These are phyloP conservation scores for Blepharisma stoltei DNA, from an alignment of 73 alveolate species.

Conservation along the genomic window DNA sequence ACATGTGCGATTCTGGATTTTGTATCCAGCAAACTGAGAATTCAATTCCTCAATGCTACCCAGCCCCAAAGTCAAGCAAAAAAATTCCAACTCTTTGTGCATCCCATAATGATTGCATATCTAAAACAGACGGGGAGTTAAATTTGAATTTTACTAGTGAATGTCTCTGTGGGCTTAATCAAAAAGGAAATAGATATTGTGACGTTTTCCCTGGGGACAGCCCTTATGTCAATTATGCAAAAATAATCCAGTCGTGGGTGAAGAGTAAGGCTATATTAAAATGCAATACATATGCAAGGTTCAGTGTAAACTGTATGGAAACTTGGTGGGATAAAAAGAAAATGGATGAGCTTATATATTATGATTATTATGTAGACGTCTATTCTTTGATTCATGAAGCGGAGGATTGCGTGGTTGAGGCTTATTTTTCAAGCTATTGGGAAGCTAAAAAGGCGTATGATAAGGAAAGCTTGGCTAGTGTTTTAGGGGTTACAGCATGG, in stretches of 20 bases:
- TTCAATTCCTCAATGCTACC: not conserved
- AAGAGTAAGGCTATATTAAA: not conserved
- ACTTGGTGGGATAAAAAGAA: not conserved
- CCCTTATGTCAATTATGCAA: not conserved
- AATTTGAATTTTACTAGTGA: not conserved
- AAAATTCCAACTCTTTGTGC: not conserved
- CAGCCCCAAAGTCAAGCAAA: not conserved
- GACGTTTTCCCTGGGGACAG: slow-evolving; percentile 9
- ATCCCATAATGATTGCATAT: not conserved
- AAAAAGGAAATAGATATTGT: not conserved
- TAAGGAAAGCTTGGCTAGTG: no score
- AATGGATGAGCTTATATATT: not conserved
- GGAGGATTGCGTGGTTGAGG: not conserved
- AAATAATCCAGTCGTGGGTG: not conserved
- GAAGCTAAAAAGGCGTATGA: no score
- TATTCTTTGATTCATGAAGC: not conserved
- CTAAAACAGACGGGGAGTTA: not conserved
- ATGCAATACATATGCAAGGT: not conserved
- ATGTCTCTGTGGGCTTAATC: not conserved
- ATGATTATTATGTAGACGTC: not conserved
- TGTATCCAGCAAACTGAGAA: not conserved
- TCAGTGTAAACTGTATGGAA: not conserved
- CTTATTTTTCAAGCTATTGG: no score
- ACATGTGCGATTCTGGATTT: not conserved
- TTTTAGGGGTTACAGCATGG: no score